Base-by-base conservation (phyloP, 441 rosid species). In the Breynia disticha region DNA sequence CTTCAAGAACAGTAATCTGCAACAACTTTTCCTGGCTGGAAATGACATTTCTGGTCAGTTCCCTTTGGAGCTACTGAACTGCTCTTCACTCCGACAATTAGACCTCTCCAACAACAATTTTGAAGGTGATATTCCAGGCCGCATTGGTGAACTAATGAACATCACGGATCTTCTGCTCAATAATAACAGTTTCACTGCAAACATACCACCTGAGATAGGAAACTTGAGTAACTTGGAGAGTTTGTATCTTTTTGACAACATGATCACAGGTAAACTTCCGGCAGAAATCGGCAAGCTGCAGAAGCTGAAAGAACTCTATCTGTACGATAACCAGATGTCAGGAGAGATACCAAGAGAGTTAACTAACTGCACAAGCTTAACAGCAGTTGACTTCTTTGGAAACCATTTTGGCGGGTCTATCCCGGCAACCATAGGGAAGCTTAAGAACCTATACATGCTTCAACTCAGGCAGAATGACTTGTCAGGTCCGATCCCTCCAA, bases 401-500 rank as follows among this genome's bases (percentile, higher is more conserved):
- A 91, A 91, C 70, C 81, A 71, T 46, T 77, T 91, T 32, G 62
- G 69, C 3, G 98, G 98, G 21, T 63, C 77, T 28, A 82, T 91
- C 66, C 94, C 96, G 59, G 69, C 72, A 17, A 76, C 80, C 0
- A 76, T 91, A 11, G 98, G 96, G 44, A 77, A 77, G 60, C 82
- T 91, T 7, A 76, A 71, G 67, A 71, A 82, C 45, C 83, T 91
- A 13, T 74, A 71, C 51, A 46, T 76, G 50, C 90, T 91, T 69
- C 95, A 91, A 19, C 61, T 87, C 71, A 82, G 98, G 73, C 86
- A 85, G 81, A 91, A 91, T 73, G 84, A 80, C 49, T 61, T 91
- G 61, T 70, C 77, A 0, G 96, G 98, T 62, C 77, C 76, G 7
- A 55, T 91, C 62, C 98, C 98, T 7, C 75, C 91, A 49, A 79